Evolutionary conservation across 805 yeast species (phyloP), one percentile per base, ranked within the genome.

Genomic region (Starmerella ratchasimensis): DNA sequence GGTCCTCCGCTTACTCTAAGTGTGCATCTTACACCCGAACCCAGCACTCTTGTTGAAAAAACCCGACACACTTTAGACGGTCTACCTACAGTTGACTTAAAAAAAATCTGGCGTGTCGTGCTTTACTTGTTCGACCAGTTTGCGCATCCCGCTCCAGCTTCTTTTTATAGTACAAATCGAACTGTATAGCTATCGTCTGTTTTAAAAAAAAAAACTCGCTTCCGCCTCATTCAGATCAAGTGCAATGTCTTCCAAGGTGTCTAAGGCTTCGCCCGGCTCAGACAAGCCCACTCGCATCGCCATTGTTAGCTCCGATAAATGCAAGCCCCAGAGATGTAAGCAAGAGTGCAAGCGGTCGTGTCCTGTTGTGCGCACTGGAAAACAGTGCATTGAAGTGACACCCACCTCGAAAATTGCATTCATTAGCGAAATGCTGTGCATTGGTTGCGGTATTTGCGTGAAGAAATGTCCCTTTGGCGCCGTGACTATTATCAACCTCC

Each of bases 401-500:
- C 94, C 97, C 45, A 71, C 76, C 16, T 74, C 80, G 44, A 90
- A 90, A 57, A 82, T 90, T 55, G 94, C 97, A 13, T 90, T 86
- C 60, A 82, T 90, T 42, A 81, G 94, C 14, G 98, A 90, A 59
- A 81, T 67, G 28, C 67, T 90, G 57, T 90, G 98, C 49, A 88
- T 90, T 53, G 98, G 98, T 59, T 90, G 98, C 70, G 98, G 98
- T 84, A 90, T 90, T 52, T 90, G 98, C 72, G 94, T 86, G 37
- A 90, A 90, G 63, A 90, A 84, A 60, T 90, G 98, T 64, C 98
- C 98, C 22, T 90, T 90, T 57, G 94, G 88, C 55, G 98, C 98
- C 46, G 86, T 90, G 55, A 80, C 73, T 56, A 90, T 90, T 58
- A 90, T 90, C 67, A 90, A 90, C 58, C 69, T 90, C 59, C 98